Conservation (phyloP, 2,329 filamentous ascomycete genomes). For the Penicillium sp. region DNA sequence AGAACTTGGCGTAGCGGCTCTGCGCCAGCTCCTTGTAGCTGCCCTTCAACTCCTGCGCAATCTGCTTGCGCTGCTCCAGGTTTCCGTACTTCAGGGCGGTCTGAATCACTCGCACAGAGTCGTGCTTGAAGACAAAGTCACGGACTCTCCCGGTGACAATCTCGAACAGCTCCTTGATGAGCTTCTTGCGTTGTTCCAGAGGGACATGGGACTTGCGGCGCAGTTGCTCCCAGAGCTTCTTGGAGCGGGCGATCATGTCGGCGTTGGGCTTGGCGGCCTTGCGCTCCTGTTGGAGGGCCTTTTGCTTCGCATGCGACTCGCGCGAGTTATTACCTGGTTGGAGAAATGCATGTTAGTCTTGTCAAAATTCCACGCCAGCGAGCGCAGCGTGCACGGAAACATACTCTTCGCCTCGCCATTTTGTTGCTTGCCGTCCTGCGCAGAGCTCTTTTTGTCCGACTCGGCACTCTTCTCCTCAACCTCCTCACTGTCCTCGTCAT, state of each 20-base stretch:
- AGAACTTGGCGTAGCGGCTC: slow-evolving; percentile 95
- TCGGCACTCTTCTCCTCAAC: slow-evolving; percentile 28
- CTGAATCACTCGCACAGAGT: slow-evolving; percentile 93
- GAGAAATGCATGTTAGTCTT: slow-evolving; percentile 13
- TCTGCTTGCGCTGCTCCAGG: slow-evolving; percentile 78
- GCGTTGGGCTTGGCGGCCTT: slow-evolving; percentile 92
- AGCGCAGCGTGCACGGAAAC: slow-evolving; percentile 5
- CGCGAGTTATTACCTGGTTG: slow-evolving; percentile 67
- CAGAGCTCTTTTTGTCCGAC: slow-evolving; percentile 16
- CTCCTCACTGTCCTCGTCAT: slow-evolving; percentile 47
- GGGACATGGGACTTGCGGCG: slow-evolving; percentile 92
- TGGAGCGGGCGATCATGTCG: slow-evolving; percentile 82
- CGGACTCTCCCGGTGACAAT: slow-evolving; percentile 90
- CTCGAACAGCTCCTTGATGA: slow-evolving; percentile 85
- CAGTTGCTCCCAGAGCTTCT: slow-evolving; percentile 96
- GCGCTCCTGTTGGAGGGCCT: slow-evolving; percentile 80
- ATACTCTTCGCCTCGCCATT: slow-evolving; percentile 31
- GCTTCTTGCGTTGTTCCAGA: slow-evolving; percentile 79
- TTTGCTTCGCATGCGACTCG: slow-evolving; percentile 93
- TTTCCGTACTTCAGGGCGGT: slow-evolving; percentile 96
- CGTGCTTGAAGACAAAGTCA: slow-evolving; percentile 98
- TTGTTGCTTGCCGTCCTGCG: slow-evolving; percentile 14
- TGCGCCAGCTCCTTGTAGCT: slow-evolving; percentile 83
- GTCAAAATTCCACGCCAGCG: not conserved
- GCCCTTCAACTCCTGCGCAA: slow-evolving; percentile 82